phyloP scores from a whole-genome alignment of 176 grass and related monocot genomes.

The Tillandsia fasciculata region DNA sequence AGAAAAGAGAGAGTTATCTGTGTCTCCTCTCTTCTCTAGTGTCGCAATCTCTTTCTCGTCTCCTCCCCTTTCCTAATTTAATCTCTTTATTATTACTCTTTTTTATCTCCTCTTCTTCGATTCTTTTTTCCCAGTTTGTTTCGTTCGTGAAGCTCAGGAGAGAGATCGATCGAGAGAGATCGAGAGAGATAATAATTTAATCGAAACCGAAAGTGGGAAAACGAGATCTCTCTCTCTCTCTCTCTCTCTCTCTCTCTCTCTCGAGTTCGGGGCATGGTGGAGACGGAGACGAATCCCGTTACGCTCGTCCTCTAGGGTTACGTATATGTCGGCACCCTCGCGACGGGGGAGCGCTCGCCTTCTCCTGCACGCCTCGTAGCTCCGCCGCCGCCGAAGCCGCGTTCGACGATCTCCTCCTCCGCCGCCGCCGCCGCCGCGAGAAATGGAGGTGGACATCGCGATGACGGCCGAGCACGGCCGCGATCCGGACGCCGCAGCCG shows the following conservation, averaged over 20 bases:
- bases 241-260: neutral
- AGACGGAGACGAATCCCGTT: neutral
- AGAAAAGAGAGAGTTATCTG: neutral
- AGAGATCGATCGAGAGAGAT: neutral
- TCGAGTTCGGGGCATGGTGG: neutral
- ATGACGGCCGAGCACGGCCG: constrained; percentile 45
- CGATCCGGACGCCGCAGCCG: constrained; percentile 31
- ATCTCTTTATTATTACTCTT: neutral
- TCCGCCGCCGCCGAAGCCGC: neutral
- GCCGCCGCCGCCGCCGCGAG: neutral
- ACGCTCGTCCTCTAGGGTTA: neutral
- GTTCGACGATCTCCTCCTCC: neutral
- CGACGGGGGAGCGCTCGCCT: neutral
- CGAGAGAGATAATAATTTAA: neutral
- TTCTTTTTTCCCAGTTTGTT: neutral
- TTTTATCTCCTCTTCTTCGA: neutral
- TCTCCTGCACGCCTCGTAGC: neutral
- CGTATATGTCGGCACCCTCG: neutral
- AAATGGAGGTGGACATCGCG: constrained; percentile 25
- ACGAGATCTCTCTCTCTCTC: neutral
- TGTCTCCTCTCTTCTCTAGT: neutral
- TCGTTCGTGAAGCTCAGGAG: too few species aligned
- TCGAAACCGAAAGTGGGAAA: neutral
- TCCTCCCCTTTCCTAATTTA: neutral
- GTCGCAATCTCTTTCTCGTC: neutral